Conservation (phyloP, 225 moss, liverwort and hornwort genomes). For the Takakia lepidozioides region DNA sequence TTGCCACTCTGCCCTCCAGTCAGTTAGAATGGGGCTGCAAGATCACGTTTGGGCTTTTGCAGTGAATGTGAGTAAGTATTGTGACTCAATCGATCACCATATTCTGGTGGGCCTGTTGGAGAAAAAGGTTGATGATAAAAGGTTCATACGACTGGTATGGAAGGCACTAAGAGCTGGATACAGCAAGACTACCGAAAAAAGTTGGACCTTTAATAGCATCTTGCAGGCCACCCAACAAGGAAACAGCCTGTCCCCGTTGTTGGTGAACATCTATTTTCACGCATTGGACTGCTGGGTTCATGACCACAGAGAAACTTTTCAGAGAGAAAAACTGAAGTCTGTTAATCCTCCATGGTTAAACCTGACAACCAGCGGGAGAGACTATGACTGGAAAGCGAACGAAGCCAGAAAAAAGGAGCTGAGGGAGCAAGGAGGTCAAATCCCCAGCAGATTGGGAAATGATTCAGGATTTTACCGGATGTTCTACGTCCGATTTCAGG, state of each 20-base stretch:
- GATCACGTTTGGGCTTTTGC: conserved; percentile 29
- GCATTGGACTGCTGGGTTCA: conserved; percentile 35
- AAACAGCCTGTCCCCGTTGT: conserved; percentile 19
- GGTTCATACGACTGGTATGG: conserved; percentile 41
- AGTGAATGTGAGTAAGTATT: conserved; percentile 5
- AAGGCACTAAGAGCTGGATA: conserved; percentile 46
- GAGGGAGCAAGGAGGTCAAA: conserved; percentile 21
- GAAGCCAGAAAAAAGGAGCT: conserved; percentile 19
- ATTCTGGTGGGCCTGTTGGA: conserved; percentile 22
- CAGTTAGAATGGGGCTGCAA: conserved; percentile 26
- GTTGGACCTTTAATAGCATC: conserved; percentile 30
- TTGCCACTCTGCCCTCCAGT: conserved; percentile 36
- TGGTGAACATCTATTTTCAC: conserved; percentile 39
- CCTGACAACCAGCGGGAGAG: conserved; percentile 16
- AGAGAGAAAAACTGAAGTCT: conserved; percentile 3
- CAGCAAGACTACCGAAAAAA: conserved; percentile 11
- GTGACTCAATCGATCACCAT: conserved; percentile 21
- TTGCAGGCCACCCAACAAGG: conserved; percentile 29
- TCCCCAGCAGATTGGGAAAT: conserved; percentile 8
- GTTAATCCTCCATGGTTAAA: conserved; percentile 10
- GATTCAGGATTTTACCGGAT: conserved; percentile 11
- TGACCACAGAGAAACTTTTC: conserved; percentile 22
- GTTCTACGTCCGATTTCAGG: conserved; percentile 43
- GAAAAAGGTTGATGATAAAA: conserved; percentile 36
- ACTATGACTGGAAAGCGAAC: conserved; percentile 27